Base-by-base conservation (phyloP, 345 rosid species). In the Pistacia vera region DNA sequence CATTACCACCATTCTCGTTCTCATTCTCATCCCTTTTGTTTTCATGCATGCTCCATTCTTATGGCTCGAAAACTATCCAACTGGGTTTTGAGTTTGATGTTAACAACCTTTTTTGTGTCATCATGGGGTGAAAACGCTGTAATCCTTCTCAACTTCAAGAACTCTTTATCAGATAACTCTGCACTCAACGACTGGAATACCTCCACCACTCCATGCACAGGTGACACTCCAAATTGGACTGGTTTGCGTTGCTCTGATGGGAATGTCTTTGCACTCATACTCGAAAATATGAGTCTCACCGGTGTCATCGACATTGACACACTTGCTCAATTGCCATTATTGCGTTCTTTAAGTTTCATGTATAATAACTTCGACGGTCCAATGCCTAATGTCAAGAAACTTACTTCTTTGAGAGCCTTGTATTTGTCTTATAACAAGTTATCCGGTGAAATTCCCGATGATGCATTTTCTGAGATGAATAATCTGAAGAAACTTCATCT, bases 311-410 rank as follows among this genome's bases (percentile, higher is more conserved):
- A 93, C 72, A 20, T 85, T 0, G 88, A 86, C 6, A 25, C 83
- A 0, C 89, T 93, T 2, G 38, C n/a, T 8, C 30, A 55, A 2
- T 13, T 95, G 66, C 56, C 78, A 0, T 57, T 71, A 28, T 69
- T 95, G 64, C 88, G 85, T 48, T 80, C 91, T 4, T 57, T 93
- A 2, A 91, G 98, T 79, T 84, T 93, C 20, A 83, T 75, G 86
- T 81, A 84, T 75, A 95, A 93, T 72, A 74, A 75, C 78, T 89
- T 95, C 5, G 84, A 83, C 0, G 97, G 99, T 12, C 54, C 81
- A 0, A 33, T 95, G 44, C 96, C 98, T 1, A 82, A 73, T 2
- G 61, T 95, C 13, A 77, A 66, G 11, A 83, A 81, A 54, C 84
- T 93, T 11, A 55, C 25, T 0, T 46, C 77, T 33, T 68, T 95